Base-by-base conservation (phyloP, 2,329 filamentous ascomycete species). In the Ophiostoma populinum region DNA sequence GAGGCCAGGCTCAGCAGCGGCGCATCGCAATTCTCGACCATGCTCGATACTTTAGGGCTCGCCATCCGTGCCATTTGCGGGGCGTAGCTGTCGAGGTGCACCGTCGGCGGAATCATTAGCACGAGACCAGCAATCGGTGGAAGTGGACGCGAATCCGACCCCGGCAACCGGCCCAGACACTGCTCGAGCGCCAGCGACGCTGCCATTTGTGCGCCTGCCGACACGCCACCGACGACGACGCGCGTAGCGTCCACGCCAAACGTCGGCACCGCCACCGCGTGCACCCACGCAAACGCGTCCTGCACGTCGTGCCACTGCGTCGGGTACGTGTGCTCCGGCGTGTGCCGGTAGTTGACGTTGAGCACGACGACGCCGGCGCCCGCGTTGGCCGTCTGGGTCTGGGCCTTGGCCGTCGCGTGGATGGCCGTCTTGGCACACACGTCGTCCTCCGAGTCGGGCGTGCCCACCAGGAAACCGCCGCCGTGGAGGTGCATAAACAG, bases 281-380 rank as follows among this genome's bases (percentile, higher is more conserved):
- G 60, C 0, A 67, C 46, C 70, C 68, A 75, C 15, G 58, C 51
- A 22, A 70, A 64, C 0, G 61, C 59, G 30, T 72, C 70, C 38
- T 67, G 59, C 0, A 55, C 49, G 31, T 75, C 70, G 27, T 63
- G 41, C 60, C 61, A 70, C 0, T 61, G 56, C 0, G 57, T 62
- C 0, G 70, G 70, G 38, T 64, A 73, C 0, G 40, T 43, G 40
- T 59, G 51, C 36, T 72, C 61, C 0, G 69, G 68, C 0, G 67
- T 68, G 43, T 74, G 68, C 0, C 70, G 61, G 46, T 74, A 74
- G 42, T 70, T 67, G 11, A 72, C 52, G 27, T 69, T 40, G 19
- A 42, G 31, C 19, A 42, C 41, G 17, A 33, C 33, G 2, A 39
- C 15, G 18, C 12, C n/a, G n/a, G n/a, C n/a, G n/a, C n/a, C n/a